Base-by-base conservation (phyloP, 768 basidiomycete species). In the Coprinopsis cinerea region DNA sequence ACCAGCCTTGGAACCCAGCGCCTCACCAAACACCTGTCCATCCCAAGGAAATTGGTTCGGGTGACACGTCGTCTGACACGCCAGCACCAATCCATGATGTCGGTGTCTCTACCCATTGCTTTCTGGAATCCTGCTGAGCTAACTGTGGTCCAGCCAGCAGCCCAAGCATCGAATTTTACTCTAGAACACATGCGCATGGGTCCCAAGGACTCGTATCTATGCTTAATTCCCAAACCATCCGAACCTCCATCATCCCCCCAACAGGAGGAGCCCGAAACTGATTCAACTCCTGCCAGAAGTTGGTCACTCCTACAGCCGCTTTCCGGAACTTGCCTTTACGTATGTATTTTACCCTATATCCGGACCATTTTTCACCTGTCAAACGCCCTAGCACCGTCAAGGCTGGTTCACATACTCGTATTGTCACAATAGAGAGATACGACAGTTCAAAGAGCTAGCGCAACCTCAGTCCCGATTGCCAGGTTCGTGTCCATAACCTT, bases 321-420 rank as follows among this genome's bases (percentile, higher is more conserved):
- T 49, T 71, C 81, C 49, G 90, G 84, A 57, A 80, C 76, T 51
- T 93, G 91, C 67, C 79, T 93, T 66, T 92, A 92, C 68, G 90
- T 92, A 72, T 63, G 86, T 75, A 55, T 57, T 56, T 58, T 52
- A 58, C 59, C 56, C 55, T 54, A 59, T 61, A 62, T 61, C 56
- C 60, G 61, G 57, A 51, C 34, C 42, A 36, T 37, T 47, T 48
- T 64, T 67, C 58, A 53, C 62, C 64, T 57, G 69, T 63, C 55
- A 51, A 40, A 23, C 17, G 18, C 43, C 61, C 47, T 54, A 92
- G 85, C 82, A 85, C 63, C 81, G 81, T 57, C 88, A 92, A 73
- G 82, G 85, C 32, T 96, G 93, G 93, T 98, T 97, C 73, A 98
- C 93, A 30, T 98, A 98, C 69, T 85, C 91, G 43, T 96, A 89